These are phyloP conservation scores for Neofusicoccum cordaticola DNA, from an alignment of 2,329 filamentous ascomycete species.

Conservation along the genomic window DNA sequence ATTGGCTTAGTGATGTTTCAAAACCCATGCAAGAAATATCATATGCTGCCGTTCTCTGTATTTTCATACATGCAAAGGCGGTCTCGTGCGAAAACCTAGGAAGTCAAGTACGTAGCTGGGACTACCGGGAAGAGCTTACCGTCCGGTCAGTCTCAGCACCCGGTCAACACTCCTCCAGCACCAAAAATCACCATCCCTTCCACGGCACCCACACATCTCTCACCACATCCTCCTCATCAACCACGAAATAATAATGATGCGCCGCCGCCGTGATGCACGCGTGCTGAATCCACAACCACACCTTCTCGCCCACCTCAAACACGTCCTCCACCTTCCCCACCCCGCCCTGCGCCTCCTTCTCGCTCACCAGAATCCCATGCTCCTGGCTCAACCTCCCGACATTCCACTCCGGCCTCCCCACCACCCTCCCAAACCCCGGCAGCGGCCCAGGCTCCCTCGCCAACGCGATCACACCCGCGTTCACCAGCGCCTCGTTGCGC, in stretches of 20 bases:
- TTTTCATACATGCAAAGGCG: too few relatives aligned
- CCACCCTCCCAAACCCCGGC: constrained; percentile 5
- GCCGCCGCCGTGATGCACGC: constrained; percentile 17
- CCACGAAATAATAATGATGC: constrained; percentile 16
- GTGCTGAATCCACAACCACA: constrained; percentile 15
- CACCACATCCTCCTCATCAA: constrained; percentile 15
- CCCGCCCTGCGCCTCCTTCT: background rate
- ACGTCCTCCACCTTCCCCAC: constrained; percentile 22
- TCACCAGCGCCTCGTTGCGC: constrained; percentile 14
- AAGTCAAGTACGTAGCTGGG: too few relatives aligned
- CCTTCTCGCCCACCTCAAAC: constrained; percentile 26
- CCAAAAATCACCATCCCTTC: constrained; percentile 12
- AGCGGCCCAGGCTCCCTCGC: constrained; percentile 11
- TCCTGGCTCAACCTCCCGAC: constrained; percentile 15
- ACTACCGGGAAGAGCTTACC: too few relatives aligned
- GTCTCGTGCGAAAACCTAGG: too few relatives aligned
- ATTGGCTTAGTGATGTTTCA: too few relatives aligned
- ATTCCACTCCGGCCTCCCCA: background rate
- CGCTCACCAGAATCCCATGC: constrained; percentile 13
- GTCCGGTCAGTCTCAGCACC: too few relatives aligned
- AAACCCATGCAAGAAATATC: too few relatives aligned
- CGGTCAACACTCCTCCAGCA: too few relatives aligned
- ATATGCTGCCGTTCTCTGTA: too few relatives aligned
- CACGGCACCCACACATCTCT: constrained; percentile 16
- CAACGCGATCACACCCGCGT: constrained; percentile 5